phyloP scores from a whole-genome alignment of 2,329 filamentous ascomycete genomes.

The Didymella glomerata region DNA sequence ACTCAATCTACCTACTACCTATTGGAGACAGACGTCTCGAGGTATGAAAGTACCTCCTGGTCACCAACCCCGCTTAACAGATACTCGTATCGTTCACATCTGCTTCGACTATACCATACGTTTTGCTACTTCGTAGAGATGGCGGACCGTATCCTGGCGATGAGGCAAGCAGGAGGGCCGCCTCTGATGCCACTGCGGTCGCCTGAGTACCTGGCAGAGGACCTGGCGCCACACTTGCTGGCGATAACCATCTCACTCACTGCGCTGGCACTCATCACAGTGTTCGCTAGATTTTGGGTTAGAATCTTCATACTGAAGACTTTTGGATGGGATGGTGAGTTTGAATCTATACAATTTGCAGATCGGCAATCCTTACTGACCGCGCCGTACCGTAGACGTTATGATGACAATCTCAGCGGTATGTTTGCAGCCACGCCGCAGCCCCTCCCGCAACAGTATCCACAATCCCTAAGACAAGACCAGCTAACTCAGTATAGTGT shows the following conservation, averaged over 20 bases:
- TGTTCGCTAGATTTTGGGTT: not conserved
- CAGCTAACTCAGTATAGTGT: not conserved
- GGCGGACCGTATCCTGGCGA: not conserved
- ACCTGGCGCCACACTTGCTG: not conserved
- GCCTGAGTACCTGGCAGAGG: conserved; percentile 30
- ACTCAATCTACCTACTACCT: not conserved
- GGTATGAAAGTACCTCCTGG: not conserved
- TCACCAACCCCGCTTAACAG: not conserved
- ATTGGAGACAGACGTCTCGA: not conserved
- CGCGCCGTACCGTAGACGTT: not conserved
- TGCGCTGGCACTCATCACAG: not conserved
- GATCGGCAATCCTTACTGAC: not conserved
- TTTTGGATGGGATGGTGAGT: not conserved
- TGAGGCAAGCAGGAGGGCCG: conserved; percentile 1
- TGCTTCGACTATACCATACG: not conserved
- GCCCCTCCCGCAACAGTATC: not conserved
- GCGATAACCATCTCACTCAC: not conserved
- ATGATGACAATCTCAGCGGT: not conserved
- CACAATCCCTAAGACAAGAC: not conserved
- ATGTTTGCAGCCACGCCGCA: not conserved
- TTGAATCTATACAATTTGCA: not conserved
- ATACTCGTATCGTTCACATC: not conserved
- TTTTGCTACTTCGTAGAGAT: conserved; percentile 9
- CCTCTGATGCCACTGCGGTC: conserved; percentile 4
- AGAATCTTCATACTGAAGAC: not conserved